Base-by-base conservation (phyloP, 2,329 filamentous ascomycete species). In the Sporothrix pallida region DNA sequence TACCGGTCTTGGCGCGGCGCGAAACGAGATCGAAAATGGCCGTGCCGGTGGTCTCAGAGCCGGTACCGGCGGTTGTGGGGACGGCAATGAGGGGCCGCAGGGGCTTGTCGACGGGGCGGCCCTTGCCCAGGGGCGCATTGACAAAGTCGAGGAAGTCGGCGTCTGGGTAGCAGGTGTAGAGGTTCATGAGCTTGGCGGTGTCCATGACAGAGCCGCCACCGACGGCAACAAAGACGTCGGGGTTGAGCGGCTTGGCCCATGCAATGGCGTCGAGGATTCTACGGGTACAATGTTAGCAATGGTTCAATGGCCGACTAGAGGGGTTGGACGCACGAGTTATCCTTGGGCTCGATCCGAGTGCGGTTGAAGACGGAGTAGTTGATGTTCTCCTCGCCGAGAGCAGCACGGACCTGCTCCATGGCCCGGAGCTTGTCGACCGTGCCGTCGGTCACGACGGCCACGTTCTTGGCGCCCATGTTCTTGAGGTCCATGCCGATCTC, bases 401-500 rank as follows among this genome's bases (percentile, higher is more conserved):
- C 93, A 81, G 97, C 93, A 7, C 93, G 86, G 4, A 94, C 95
- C 82, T 97, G 93, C 82, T 91, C 91, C 92, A 99, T 97, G 13
- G 95, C 94, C 80, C 95, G 89, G 77, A 99, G 85, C 81, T 92
- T 91, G 79, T 90, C 85, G 17, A 99, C 94, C 37, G 90, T 97
- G 71, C 85, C 83, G 80, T 99, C 96, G 17, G 96, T 99, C 17
- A 99, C 94, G 5, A 99, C 93, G 80, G 93, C 93, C 74, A 99
- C 95, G 62, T 90, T 91, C 84, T 93, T 92, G 7, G 92, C 91
- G 15, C 93, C 92, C 86, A 99, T 87, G 81, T 99, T 98, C 83
- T 90, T 92, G 78, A 98, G 91, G 83, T 99, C 96, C 96, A 98
- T 98, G 76, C 96, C 96, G 23, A 99, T 94, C 83, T 99, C 96